Evolutionary conservation across 371 early-diverging fungal genomes (phyloP), one percentile per base, ranked within the genome.

Genomic region (Choanephora cucurbitarum): DNA sequence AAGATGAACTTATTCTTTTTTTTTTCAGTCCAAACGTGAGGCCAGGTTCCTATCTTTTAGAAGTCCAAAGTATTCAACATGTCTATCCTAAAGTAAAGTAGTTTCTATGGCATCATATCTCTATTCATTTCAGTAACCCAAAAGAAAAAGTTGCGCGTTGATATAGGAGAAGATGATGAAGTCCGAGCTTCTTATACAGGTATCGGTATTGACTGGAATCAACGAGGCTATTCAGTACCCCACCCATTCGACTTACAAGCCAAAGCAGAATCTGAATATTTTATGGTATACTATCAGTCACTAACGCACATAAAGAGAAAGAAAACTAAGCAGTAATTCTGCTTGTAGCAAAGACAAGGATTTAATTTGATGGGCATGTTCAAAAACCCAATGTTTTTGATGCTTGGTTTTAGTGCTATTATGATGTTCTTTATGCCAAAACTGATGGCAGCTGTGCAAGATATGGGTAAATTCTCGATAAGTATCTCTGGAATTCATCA

Each of bases 341-440:
- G 24, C 21, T 15, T 43, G n/a, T 57, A 79, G 79, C 60, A 74
- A 64, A 64, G 66, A 40, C 69, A 76, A 65, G 69, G 68, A 1
- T 80, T 80, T 55, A 73, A 73, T 41, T 43, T 74, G 17, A 57
- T 73, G 58, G 67, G 66, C 8, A 65, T 80, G 62, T 71, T 80
- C 49, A 72, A 72, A 52, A 80, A 80, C 46, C 77, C 77, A 5
- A 80, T 80, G 80, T 69, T 80, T 49, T 50, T 80, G 23, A 76
- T 80, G 77, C 48, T 77, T 48, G 80, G 75, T 11, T 44, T 75
- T 32, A 74, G 75, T 57, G 77, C 49, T 11, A 21, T 77, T 31
- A 73, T 75, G 72, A 60, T 80, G 59, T 54, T 80, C 41, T 71
- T 70, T 50, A 58, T 80, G 69, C 80, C 80, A 33, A 80, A 67